These are phyloP conservation scores for Phytophthora brassicae DNA, from an alignment of 352 stramenopile species.

Conservation along the genomic window DNA sequence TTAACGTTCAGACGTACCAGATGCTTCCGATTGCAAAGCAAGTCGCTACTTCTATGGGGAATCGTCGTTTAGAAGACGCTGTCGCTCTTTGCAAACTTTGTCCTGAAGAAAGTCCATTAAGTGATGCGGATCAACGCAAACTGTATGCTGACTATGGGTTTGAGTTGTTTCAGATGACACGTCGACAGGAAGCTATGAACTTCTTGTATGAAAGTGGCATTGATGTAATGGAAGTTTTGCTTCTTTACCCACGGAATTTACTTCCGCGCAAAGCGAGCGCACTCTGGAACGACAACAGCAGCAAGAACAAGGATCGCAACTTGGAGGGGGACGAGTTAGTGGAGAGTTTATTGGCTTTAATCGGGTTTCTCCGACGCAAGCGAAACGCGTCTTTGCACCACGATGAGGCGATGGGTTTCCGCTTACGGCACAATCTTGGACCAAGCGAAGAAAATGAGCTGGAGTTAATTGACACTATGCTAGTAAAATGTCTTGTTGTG, in stretches of 20 bases:
- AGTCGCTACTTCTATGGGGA: conserved; percentile 42
- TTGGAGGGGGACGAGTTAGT: conserved; percentile 56
- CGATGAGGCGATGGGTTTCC: conserved; percentile 6
- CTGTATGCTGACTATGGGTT: conserved; percentile 66
- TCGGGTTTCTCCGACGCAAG: conserved; percentile 49
- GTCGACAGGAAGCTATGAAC: conserved; percentile 47
- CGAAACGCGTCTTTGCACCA: conserved; percentile 33
- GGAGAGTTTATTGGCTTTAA: conserved; percentile 53
- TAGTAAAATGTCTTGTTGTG: conserved; percentile 82
- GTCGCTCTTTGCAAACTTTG: conserved; percentile 70
- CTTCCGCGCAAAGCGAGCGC: conserved; percentile 53
- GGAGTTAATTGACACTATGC: conserved; percentile 75
- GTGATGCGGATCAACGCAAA: conserved; percentile 45
- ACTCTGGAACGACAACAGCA: conserved; percentile 34
- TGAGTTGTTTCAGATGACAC: conserved; percentile 46
- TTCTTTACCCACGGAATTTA: conserved; percentile 68
- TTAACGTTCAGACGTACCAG: conserved; percentile 49
- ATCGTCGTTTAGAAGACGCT: conserved; percentile 50
- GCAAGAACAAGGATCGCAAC: conserved; percentile 15
- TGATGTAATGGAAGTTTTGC: conserved; percentile 63
- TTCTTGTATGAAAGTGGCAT: conserved; percentile 57
- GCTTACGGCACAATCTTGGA: conserved; percentile 3
- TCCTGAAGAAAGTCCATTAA: conserved; percentile 61
- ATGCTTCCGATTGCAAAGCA: conserved; percentile 61
- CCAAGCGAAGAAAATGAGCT: conserved; percentile 32